Evolutionary conservation across 1,284 basidiomycete genomes (phyloP), one percentile per base, ranked within the genome.

Genomic region (Irpex rosettiformis): DNA sequence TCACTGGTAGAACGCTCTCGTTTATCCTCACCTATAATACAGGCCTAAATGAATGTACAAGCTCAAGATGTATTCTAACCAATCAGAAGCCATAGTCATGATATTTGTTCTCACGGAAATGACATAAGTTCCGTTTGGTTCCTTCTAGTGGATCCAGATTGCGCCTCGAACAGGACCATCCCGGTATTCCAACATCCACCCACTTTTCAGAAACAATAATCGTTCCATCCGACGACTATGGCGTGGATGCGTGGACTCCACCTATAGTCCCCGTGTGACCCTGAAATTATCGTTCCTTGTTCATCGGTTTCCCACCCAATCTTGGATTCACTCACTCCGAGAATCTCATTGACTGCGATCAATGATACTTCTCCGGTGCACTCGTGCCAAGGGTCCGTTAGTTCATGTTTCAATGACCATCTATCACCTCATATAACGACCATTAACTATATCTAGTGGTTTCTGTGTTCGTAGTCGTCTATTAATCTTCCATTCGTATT

Each of bases 31-130:
- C 21, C 6, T 13, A 13, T 37, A 29, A 11, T n/a, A n/a, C 2
- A 61, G 57, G 52, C 72, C 24, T 51, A 51, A 28, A 25, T 11
- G 24, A 51, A 29, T 51, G 48, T 51, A 51, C 24, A 51, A 25
- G 25, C 13, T 22, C 47, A 43, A 7, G 30, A 6, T 13, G 13
- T 33, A 33, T 33, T 33, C 30, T 6, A 33, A 33, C 13, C 30
- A 37, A 8, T 37, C 33, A 16, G 33, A 37, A 37, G 33, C 33
- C 16, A 37, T 13, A n/a, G n/a, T n/a, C n/a, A n/a, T n/a, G n/a
- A n/a, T n/a, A n/a, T n/a, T n/a, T n/a, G n/a, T n/a, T n/a, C n/a
- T n/a, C n/a, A n/a, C n/a, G n/a, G n/a, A n/a, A n/a, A n/a, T n/a
- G n/a, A n/a, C n/a, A n/a, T n/a, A n/a, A n/a, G n/a, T n/a, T n/a